Base-by-base conservation (phyloP, 441 rosid species). In the Aleurites moluccanus region DNA sequence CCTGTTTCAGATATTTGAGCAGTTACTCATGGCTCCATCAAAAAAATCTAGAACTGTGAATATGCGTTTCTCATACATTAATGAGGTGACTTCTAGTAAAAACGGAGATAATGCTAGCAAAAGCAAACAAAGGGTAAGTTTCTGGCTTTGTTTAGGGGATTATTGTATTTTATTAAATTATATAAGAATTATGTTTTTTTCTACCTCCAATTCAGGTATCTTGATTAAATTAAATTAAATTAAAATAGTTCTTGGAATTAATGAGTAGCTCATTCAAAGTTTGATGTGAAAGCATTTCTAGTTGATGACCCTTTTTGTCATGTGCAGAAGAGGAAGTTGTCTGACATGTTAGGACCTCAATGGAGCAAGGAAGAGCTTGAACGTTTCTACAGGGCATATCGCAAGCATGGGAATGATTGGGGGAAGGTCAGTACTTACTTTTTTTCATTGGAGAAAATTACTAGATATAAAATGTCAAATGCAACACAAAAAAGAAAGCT, bases 321-420 rank as follows among this genome's bases (percentile, higher is more conserved):
- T 56, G 27, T 64, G 75, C 78, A 87, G 92, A 87, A 88, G 90
- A 90, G 83, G 86, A 96, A 88, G 76, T 81, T 89, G 78, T 78
- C 92, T 78, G 97, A 92, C 75, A 92, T 88, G 86, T 79, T 94
- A 75, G 99, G 99, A 70, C 87, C 91, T 62, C 97, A 90, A 73
- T 96, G 99, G 98, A 91, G 86, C 69, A 86, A 87, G 84, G 90
- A 75, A 18, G 99, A 96, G 83, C 94, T 96, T 25, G 90, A 87
- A 78, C 87, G 84, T 53, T 94, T 94, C 83, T 96, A 96, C 84
- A 90, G 85, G 57, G 92, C 94, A 64, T 96, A 86, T 80, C 82
- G 98, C 56, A 91, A 85, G 79, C 86, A 94, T 75, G 98, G 95
- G 67, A 82, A 84, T 77, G 95, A 94, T 64, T 94, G 99, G 99